Evolutionary conservation across 2,329 filamentous ascomycete genomes (phyloP).

Genomic region (Whalleya microplaca): DNA sequence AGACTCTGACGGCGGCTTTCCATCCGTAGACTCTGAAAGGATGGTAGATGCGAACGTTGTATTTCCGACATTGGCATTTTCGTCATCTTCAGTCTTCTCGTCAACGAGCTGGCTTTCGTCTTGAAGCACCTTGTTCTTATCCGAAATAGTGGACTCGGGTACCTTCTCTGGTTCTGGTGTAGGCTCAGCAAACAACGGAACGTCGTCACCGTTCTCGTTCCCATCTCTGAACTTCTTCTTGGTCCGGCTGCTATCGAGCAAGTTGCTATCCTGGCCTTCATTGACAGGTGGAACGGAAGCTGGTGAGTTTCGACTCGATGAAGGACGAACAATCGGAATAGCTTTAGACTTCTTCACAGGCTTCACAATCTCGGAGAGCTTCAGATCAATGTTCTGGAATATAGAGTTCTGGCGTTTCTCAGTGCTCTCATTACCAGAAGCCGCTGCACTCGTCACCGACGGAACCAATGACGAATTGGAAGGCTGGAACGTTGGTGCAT

Average conservation of each 20-base stretch:
- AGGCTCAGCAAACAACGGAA: constrained; percentile 73
- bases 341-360: constrained; percentile 77
- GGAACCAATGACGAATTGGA: constrained; percentile 48
- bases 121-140: constrained; percentile 24
- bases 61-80: constrained; percentile 48
- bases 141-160: constrained; percentile 19
- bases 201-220: constrained; percentile 69
- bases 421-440: constrained; percentile 49
- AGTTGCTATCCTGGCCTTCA: constrained; percentile 63
- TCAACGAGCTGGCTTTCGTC: constrained; percentile 39
- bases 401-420: constrained; percentile 56
- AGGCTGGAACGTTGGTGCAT: constrained; percentile 78
- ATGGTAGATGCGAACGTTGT: constrained; percentile 59
- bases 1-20: constrained; percentile 40
- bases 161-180: constrained; percentile 41
- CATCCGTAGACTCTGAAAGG: constrained; percentile 57
- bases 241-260: constrained; percentile 68
- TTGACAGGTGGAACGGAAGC: constrained; percentile 29
- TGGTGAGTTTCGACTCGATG: constrained; percentile 53
- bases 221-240: constrained; percentile 72
- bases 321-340: constrained; percentile 77
- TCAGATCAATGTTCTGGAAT: constrained; percentile 71
- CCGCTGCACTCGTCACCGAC: constrained; percentile 50
- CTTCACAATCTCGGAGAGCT: constrained; percentile 64
- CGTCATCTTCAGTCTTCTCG: constrained; percentile 43